Evolutionary conservation across 2,329 filamentous ascomycete genomes (phyloP).

Genomic region (Cryphonectria japonica): DNA sequence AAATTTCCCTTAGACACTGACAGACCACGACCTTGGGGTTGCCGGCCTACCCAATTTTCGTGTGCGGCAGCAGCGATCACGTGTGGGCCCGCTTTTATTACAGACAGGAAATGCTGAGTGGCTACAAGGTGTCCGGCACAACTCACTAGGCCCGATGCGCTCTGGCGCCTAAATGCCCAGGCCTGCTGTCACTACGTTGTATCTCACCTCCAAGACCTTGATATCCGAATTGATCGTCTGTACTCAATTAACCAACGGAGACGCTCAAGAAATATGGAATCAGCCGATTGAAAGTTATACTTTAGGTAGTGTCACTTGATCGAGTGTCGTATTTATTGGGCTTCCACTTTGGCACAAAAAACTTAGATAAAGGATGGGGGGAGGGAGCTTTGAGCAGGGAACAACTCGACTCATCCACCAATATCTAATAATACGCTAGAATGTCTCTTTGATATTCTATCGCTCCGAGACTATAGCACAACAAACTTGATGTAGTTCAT

Average conservation of each 20-base stretch:
- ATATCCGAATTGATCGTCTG: background rate
- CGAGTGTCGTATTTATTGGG: background rate
- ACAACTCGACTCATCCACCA: background rate
- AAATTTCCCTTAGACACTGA: slow-evolving; percentile 15
- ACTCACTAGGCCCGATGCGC: background rate
- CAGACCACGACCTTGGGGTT: slow-evolving; percentile 2
- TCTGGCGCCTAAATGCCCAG: background rate
- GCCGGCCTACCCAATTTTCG: slow-evolving; percentile 17
- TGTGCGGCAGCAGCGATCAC: slow-evolving; percentile 19
- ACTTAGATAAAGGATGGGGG: background rate
- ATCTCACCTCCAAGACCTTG: background rate
- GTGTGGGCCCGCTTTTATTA: slow-evolving; percentile 12
- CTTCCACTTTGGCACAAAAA: background rate
- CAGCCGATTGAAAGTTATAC: background rate
- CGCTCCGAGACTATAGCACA: background rate
- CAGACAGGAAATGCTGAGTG: background rate
- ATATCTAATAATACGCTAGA: background rate
- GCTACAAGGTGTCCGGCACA: background rate
- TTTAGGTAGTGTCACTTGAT: background rate
- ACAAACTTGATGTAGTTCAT: background rate
- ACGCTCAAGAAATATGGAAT: background rate
- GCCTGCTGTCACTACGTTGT: background rate
- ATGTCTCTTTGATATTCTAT: background rate
- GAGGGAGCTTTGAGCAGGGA: background rate
- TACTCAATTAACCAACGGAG: background rate